These are phyloP conservation scores for Neoarthrinium moseri DNA, from an alignment of 2,329 filamentous ascomycete genomes.

Conservation along the genomic window DNA sequence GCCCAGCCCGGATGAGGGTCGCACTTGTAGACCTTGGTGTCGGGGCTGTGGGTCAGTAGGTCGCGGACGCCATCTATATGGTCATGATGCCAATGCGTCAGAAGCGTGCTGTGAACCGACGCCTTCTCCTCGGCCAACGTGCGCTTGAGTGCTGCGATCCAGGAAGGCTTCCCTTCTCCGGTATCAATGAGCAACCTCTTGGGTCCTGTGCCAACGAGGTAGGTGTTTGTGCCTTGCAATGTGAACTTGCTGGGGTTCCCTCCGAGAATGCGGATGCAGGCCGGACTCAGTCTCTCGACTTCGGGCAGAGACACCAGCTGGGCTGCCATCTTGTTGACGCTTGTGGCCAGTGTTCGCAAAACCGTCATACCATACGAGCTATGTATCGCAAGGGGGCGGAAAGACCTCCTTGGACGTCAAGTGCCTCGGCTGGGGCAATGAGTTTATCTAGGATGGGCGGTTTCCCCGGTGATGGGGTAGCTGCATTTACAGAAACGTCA, in stretches of 20 bases:
- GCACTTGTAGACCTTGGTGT: slow-evolving; percentile 65
- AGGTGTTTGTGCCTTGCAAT: slow-evolving; percentile 86
- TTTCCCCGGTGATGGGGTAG: too few relatives aligned
- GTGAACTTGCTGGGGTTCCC: slow-evolving; percentile 86
- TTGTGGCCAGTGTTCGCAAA: slow-evolving; percentile 9
- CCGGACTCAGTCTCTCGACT: slow-evolving; percentile 74
- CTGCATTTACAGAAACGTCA: neutral
- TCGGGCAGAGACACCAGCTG: slow-evolving; percentile 66
- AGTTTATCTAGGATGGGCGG: too few relatives aligned
- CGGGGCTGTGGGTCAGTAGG: slow-evolving; percentile 62
- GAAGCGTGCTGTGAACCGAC: slow-evolving; percentile 64
- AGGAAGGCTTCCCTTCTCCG: slow-evolving; percentile 75
- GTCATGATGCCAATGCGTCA: slow-evolving; percentile 93
- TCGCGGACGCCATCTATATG: slow-evolving; percentile 77
- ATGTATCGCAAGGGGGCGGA: too few relatives aligned
- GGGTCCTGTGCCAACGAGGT: slow-evolving; percentile 76
- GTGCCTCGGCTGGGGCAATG: too few relatives aligned
- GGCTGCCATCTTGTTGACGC: slow-evolving; percentile 51
- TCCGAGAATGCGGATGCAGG: slow-evolving; percentile 80
- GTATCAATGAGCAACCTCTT: slow-evolving; percentile 84
- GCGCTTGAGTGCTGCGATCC: slow-evolving; percentile 64
- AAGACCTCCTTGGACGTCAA: too few relatives aligned
- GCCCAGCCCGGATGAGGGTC: slow-evolving; percentile 51
- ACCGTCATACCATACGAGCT: slow-evolving; percentile 19
- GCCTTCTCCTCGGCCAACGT: slow-evolving; percentile 68